Evolutionary conservation across 805 yeast species (phyloP).

Genomic region (Starmera pachycereana): DNA sequence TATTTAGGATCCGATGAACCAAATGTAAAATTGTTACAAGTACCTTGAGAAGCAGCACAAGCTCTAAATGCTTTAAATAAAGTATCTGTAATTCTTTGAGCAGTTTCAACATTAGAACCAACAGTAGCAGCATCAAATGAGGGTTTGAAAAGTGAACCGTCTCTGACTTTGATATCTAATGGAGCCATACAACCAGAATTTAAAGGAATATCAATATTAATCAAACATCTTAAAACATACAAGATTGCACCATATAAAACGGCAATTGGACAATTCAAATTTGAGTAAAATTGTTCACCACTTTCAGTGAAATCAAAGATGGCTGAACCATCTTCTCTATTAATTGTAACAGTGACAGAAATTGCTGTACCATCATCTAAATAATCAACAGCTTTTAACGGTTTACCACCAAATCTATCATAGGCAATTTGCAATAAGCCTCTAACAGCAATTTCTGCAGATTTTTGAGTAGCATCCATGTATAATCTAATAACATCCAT

Average conservation of each 20-base stretch:
- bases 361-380: slow-evolving; percentile 50
- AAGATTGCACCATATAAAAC: slow-evolving; percentile 43
- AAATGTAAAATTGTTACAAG: slow-evolving; percentile 47
- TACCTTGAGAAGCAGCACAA: slow-evolving; percentile 49
- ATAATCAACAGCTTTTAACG: slow-evolving; percentile 34
- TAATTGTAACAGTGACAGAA: slow-evolving; percentile 30
- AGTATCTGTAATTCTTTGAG: slow-evolving; percentile 46
- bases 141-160: slow-evolving; percentile 25
- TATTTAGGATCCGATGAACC: slow-evolving; percentile 36
- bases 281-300: slow-evolving; percentile 40
- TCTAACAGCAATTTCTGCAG: slow-evolving; percentile 40
- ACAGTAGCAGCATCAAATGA: slow-evolving; percentile 35
- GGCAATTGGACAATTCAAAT: slow-evolving; percentile 45
- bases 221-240: slow-evolving; percentile 41
- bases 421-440: slow-evolving; percentile 26
- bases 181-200: slow-evolving; percentile 47
- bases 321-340: slow-evolving; percentile 27
- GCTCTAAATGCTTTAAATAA: slow-evolving; percentile 44
- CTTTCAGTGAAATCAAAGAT: slow-evolving; percentile 44
- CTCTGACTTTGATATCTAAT: slow-evolving; percentile 27
- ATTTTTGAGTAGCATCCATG: slow-evolving; percentile 34
- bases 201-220: slow-evolving; percentile 43
- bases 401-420: slow-evolving; percentile 25
- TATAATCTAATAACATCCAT: slow-evolving; percentile 32
- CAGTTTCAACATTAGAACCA: slow-evolving; percentile 45